Conservation (phyloP, 176 grass and related monocot genomes). For the Musa acuminata region DNA sequence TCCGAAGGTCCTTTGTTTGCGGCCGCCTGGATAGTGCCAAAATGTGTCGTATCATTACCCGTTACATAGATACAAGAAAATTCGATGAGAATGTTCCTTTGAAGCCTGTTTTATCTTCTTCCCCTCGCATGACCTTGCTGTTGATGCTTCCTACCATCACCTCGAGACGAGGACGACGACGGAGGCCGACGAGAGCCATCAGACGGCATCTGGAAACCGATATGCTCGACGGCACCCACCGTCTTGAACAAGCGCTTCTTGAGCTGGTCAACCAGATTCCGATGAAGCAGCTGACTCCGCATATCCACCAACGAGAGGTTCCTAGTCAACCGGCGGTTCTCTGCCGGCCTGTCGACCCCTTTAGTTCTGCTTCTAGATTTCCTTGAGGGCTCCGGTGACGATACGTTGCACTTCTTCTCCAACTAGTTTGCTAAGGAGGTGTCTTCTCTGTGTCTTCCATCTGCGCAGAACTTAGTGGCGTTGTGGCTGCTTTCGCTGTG, state of each 20-base stretch:
- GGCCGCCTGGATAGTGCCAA: no score
- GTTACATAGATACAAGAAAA: no score
- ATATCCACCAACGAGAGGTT: slow-evolving; percentile 84
- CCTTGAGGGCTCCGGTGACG: slow-evolving; percentile 14
- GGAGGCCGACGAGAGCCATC: slow-evolving; percentile 12
- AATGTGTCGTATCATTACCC: no score
- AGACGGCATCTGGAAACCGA: slow-evolving; percentile 48
- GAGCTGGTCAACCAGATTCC: slow-evolving; percentile 69
- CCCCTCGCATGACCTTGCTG: background rate
- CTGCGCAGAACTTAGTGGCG: background rate
- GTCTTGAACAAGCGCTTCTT: slow-evolving; percentile 91
- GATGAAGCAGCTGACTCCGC: slow-evolving; percentile 62
- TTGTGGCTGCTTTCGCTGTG: slow-evolving; percentile 17
- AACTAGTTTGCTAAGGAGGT: slow-evolving; percentile 7
- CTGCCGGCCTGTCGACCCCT: background rate
- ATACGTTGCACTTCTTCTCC: slow-evolving; percentile 24
- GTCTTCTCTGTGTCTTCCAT: slow-evolving; percentile 8
- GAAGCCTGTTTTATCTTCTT: background rate
- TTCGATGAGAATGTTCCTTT: no score
- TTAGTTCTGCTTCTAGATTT: background rate
- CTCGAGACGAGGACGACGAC: slow-evolving; percentile 8
- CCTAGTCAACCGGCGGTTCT: slow-evolving; percentile 18
- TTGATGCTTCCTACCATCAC: slow-evolving; percentile 11
- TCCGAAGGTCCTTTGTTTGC: no score
- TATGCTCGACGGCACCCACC: slow-evolving; percentile 62